These are phyloP conservation scores for Aspergillus latus DNA, from an alignment of 2,329 filamentous ascomycete species.

Conservation along the genomic window DNA sequence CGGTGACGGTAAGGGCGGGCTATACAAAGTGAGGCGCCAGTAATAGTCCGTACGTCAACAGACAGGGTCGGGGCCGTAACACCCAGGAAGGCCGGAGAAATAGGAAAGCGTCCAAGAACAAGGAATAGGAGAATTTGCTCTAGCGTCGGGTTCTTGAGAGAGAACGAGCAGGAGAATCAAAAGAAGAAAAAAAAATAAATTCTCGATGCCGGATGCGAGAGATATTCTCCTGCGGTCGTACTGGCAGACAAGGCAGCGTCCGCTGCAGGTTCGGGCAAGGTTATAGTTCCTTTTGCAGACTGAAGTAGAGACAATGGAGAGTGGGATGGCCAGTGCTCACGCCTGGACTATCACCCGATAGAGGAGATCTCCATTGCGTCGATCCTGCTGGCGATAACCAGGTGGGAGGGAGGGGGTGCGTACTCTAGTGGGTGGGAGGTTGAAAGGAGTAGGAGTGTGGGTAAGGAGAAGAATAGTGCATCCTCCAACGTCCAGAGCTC, in stretches of 20 bases:
- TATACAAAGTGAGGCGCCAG: conserved; percentile 22
- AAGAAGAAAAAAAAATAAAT: no score
- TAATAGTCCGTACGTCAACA: conserved; percentile 15
- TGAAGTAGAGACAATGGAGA: not conserved
- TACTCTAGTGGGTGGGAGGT: no score
- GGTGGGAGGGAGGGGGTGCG: not conserved
- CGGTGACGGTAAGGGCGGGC: conserved; percentile 26
- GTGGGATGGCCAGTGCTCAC: conserved; percentile 33
- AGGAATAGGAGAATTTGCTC: conserved; percentile 15
- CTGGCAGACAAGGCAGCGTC: not conserved
- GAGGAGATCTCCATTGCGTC: conserved; percentile 37
- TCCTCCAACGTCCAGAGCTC: not conserved
- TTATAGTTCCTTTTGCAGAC: conserved; percentile 1
- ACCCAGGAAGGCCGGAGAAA: not conserved
- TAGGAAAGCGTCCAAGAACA: not conserved
- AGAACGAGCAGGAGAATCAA: not conserved
- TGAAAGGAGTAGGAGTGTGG: no score
- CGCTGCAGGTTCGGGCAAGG: not conserved
- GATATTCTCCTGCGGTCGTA: not conserved
- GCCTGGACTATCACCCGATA: conserved; percentile 35
- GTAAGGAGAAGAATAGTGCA: not conserved
- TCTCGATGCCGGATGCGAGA: not conserved
- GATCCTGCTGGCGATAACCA: conserved; percentile 27
- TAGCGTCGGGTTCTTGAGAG: conserved; percentile 3
- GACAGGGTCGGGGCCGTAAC: not conserved